Conservation (phyloP, 257 asterid genomes). For the Nicotiana knightiana region DNA sequence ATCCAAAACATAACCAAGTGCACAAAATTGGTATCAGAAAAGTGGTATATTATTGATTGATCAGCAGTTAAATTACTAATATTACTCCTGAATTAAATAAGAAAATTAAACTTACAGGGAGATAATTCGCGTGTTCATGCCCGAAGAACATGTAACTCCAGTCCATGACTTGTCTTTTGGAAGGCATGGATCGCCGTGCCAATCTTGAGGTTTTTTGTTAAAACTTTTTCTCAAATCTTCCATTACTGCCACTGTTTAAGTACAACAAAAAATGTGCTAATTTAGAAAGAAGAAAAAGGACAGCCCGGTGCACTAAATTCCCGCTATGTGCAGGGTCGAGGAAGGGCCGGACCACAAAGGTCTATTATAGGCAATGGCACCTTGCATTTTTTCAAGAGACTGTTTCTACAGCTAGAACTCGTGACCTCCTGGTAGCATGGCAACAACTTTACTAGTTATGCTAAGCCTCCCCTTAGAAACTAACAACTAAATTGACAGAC, state of each 20-base stretch:
- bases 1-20: constrained; percentile 4
- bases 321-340: no score
- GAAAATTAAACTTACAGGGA: constrained; percentile 48
- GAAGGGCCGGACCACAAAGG: no score
- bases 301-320: no score
- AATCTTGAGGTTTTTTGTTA: constrained; percentile 47
- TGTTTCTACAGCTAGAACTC: no score
- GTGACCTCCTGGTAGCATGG: no score
- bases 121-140: constrained; percentile 30
- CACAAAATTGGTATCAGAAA: background rate
- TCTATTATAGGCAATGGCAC: no score
- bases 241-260: constrained; percentile 54
- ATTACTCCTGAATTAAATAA: background rate
- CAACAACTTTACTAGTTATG: no score
- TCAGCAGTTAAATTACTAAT: background rate
- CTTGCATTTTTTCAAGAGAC: no score
- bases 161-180: constrained; percentile 64
- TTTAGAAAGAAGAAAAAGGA: background rate
- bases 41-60: background rate
- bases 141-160: constrained; percentile 50
- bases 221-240: constrained; percentile 35
- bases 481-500: background rate
- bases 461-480: background rate
- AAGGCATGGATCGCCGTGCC: constrained; percentile 91
- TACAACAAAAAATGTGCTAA: background rate